Evolutionary conservation across 768 basidiomycete genomes (phyloP).

Genomic region (Mycena venus): DNA sequence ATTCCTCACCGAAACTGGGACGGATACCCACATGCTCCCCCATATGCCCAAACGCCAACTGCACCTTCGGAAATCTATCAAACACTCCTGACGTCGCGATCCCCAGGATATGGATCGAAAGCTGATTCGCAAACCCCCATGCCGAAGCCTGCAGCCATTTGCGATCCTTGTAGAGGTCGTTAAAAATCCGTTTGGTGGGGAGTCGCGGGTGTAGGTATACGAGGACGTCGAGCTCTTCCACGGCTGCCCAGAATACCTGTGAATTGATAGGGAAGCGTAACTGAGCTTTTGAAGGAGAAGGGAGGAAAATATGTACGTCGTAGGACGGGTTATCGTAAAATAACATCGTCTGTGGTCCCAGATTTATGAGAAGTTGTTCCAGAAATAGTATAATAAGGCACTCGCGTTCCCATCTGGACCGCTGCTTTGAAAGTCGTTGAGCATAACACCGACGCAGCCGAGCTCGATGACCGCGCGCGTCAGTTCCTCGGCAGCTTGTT

Average conservation of each 20-base stretch:
- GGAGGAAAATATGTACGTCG: constrained; percentile 10
- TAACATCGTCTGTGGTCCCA: constrained; percentile 17
- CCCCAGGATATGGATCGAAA: constrained; percentile 35
- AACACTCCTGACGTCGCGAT: constrained; percentile 36
- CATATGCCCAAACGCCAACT: constrained; percentile 35
- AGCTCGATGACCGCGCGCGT: constrained; percentile 31
- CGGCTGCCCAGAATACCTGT: constrained; percentile 31
- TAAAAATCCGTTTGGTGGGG: constrained; percentile 9
- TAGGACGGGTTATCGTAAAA: constrained; percentile 33
- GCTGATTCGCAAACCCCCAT: constrained; percentile 35
- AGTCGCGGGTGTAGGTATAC: constrained; percentile 34
- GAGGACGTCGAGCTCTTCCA: constrained; percentile 30
- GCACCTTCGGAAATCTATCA: constrained; percentile 33
- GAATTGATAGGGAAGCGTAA: neutral
- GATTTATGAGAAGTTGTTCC: too few species aligned
- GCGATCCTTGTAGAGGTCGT: constrained; percentile 30
- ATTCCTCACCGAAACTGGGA: too few species aligned
- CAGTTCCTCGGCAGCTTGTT: constrained; percentile 32
- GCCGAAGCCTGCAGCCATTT: constrained; percentile 31
- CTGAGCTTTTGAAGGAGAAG: too few species aligned
- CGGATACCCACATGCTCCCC: constrained; percentile 29
- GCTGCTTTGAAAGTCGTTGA: constrained; percentile 36
- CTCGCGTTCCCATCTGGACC: constrained; percentile 31
- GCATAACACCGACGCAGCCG: constrained; percentile 21
- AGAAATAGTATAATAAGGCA: neutral